Conservation (phyloP, 192 early-diverging fungal species). For the Coemansia sp. region DNA sequence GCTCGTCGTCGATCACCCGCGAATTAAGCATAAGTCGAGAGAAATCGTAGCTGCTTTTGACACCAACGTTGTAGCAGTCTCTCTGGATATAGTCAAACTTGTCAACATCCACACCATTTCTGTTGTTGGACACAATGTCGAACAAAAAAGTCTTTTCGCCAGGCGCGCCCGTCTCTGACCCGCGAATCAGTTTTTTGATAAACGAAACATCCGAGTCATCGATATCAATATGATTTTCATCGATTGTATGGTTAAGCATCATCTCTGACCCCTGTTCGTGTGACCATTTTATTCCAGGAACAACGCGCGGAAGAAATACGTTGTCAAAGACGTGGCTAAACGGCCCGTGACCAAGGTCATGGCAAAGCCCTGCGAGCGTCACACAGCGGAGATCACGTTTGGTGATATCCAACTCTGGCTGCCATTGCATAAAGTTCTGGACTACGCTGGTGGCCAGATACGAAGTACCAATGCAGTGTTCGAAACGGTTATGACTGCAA, state of each 20-base stretch:
- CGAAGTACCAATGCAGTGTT: conserved; percentile 89
- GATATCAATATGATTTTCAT: conserved; percentile 72
- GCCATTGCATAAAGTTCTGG: conserved; percentile 66
- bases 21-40: conserved; percentile 75
- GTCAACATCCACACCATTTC: conserved; percentile 93
- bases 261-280: conserved; percentile 81
- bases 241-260: conserved; percentile 83
- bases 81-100: conserved; percentile 83
- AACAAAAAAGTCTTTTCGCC: conserved; percentile 76
- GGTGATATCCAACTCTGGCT: conserved; percentile 79
- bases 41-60: conserved; percentile 61
- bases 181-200: conserved; percentile 76
- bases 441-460: conserved; percentile 78
- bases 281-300: conserved; percentile 61
- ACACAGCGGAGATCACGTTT: conserved; percentile 83
- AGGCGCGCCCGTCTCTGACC: conserved; percentile 36
- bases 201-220: conserved; percentile 61
- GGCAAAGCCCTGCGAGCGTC: conserved; percentile 87
- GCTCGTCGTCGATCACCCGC: conserved; percentile 86
- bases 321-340: conserved; percentile 96
- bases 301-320: conserved; percentile 72
- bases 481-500: conserved; percentile 94
- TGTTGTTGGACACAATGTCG: conserved; percentile 96
- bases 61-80: conserved; percentile 74
- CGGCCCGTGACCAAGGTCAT: conserved; percentile 97